Evolutionary conservation across 139 green algal species (phyloP).

Genomic region (Tetraselmis striata): DNA sequence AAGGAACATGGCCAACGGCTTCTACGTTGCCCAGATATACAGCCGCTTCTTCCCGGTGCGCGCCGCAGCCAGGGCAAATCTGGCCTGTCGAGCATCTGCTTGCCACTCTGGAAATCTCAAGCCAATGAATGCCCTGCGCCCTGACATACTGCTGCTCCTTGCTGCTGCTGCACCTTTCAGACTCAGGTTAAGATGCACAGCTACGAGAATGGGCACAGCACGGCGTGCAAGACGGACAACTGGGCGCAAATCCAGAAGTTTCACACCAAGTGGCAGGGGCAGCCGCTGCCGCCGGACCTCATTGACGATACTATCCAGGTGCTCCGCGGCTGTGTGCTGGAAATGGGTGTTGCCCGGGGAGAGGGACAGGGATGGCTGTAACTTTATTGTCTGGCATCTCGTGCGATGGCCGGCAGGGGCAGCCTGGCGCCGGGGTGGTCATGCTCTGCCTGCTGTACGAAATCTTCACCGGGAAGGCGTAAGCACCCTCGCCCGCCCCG

Average conservation of each 20-base stretch:
- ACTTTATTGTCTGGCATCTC: no score
- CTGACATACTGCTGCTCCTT: neutral
- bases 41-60: neutral
- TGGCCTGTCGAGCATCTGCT: no score
- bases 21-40: neutral
- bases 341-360: neutral
- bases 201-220: neutral
- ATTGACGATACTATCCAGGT: neutral
- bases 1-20: neutral
- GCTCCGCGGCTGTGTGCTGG: neutral
- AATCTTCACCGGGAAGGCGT: neutral
- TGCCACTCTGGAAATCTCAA: no score
- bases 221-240: neutral
- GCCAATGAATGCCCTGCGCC: no score
- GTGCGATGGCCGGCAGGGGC: neutral
- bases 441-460: neutral
- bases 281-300: neutral
- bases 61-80: no score
- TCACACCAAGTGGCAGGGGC: neutral
- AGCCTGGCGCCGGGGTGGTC: neutral
- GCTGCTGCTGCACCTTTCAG: neutral
- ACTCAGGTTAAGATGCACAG: neutral
- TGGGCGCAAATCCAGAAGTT: neutral
- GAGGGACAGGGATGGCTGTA: neutral
- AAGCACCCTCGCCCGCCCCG: no score